Base-by-base conservation (phyloP, 1,284 basidiomycete genomes). In the Coniferiporia weirii region DNA sequence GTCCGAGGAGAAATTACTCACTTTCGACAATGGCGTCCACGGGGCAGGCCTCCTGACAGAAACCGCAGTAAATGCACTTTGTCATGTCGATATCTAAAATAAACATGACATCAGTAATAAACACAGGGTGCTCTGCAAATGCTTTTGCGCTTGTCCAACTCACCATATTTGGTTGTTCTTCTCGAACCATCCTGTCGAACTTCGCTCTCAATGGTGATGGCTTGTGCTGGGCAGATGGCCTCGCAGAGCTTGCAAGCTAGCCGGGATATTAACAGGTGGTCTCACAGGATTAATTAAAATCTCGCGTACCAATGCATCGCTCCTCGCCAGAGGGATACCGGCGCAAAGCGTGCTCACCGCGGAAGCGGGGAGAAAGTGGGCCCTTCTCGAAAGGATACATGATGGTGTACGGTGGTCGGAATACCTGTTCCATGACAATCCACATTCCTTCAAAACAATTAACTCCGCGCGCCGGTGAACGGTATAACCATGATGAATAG, bases 1-100 rank as follows among this genome's bases (percentile, higher is more conserved):
- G n/a, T 17, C 5, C 7, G n/a, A 27, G 20, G 20, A 47, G 20
- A 44, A n/a, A 40, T 22, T 34, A 80, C 92, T 68, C 72, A 95
- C 94, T 98, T 80, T 99, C 97, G 62, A 99, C 97, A 68, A 99
- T 99, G 59, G 97, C 97, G 75, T 99, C 97, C 61, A 99, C 97
- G 12, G 97, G 97, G 75, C 97, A 99, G 36, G 97, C 97, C 78
- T 99, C 97, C 76, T 97, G 95, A 76, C 94, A 95, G 80, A 95
- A 95, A 61, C 94, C 93, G 74, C 95, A 98, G 79, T 98, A 98
- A 71, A 98, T 98, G 75, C 95, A 98, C 80, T 86, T 91, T 58
- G 89, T 91, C 89, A 91, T 98, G 74, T 98, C 96, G 69, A 98
- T 94, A 75, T 97, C 93, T 94, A 63, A 44, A 44, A 51, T 15